Conservation (phyloP, 179 eudicot species). For the Beta macrorhiza region DNA sequence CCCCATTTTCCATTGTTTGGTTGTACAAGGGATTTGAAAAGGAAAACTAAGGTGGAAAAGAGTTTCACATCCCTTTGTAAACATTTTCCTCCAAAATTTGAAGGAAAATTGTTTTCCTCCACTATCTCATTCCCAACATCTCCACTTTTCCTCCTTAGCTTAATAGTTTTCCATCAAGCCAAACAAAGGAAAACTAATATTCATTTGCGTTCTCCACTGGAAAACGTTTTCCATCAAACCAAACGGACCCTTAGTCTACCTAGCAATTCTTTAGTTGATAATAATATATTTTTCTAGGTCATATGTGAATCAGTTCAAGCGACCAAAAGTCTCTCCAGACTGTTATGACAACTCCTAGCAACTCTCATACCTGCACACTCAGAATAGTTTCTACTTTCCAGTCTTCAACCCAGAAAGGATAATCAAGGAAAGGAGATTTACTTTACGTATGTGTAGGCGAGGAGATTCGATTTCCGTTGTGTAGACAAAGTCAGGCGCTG, state of each 20-base stretch:
- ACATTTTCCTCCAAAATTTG: too few species aligned
- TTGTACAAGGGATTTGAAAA: too few species aligned
- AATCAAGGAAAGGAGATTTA: constrained; percentile 27
- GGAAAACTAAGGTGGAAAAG: too few species aligned
- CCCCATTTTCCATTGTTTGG: too few species aligned
- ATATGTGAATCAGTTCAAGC: constrained; percentile 1
- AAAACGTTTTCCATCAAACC: too few species aligned
- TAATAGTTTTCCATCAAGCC: too few species aligned
- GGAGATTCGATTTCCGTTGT: constrained; percentile 91
- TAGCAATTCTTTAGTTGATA: neutral
- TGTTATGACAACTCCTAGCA: constrained; percentile 3
- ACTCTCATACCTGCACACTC: neutral
- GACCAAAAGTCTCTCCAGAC: neutral
- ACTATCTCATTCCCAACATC: too few species aligned
- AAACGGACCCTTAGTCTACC: neutral
- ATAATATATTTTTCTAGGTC: neutral
- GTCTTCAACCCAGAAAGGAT: constrained; percentile 1
- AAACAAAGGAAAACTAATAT: too few species aligned
- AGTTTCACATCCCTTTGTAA: too few species aligned
- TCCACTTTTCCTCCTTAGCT: too few species aligned
- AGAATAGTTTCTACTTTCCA: neutral
- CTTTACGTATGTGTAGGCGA: constrained; percentile 89
- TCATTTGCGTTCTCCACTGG: too few species aligned
- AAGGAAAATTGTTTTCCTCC: too few species aligned
- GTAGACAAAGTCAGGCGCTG: constrained; percentile 96